phyloP scores from a whole-genome alignment of 345 rosid genomes.

The Bruguiera parviflora region DNA sequence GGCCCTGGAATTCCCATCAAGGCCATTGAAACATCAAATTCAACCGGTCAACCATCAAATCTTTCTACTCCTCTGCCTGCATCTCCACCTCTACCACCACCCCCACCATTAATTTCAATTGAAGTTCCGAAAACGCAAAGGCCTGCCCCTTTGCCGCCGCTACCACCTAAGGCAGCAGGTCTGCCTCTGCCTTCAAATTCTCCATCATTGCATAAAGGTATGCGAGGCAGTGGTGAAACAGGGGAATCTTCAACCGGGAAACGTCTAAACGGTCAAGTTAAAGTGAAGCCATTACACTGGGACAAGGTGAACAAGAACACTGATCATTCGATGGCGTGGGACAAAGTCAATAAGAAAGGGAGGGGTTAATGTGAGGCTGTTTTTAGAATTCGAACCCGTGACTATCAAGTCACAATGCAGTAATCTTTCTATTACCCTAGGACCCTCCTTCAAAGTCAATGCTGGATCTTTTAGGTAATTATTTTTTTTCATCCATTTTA shows the following conservation, averaged over 20 bases:
- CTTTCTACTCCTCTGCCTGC: slow-evolving; percentile 23
- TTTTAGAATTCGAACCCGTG: too few species aligned
- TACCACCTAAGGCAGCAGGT: slow-evolving; percentile 35
- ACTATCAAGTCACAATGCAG: too few species aligned
- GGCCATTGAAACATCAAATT: slow-evolving; percentile 21
- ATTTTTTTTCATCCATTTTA: too few species aligned
- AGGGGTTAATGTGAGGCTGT: too few species aligned
- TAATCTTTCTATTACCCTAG: too few species aligned
- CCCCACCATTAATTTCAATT: slow-evolving; percentile 9
- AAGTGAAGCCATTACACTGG: slow-evolving; percentile 91
- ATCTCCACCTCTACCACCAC: slow-evolving; percentile 11
- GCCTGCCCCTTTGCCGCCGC: slow-evolving; percentile 45
- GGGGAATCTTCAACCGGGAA: slow-evolving; percentile 33
- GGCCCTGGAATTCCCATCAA: neutral
- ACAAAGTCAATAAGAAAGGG: slow-evolving; percentile 41
- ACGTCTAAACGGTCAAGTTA: slow-evolving; percentile 44
- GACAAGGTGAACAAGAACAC: slow-evolving; percentile 62
- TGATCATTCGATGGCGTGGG: slow-evolving; percentile 91
- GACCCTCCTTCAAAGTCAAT: neutral
- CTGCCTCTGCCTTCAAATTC: slow-evolving; percentile 34
- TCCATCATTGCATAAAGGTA: slow-evolving; percentile 32
- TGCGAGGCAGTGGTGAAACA: slow-evolving; percentile 18
- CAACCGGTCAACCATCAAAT: slow-evolving; percentile 23
- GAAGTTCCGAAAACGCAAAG: slow-evolving; percentile 13
- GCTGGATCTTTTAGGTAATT: slow-evolving; percentile 74